These are phyloP conservation scores for Aspergillus eucalypticola DNA, from an alignment of 2,329 filamentous ascomycete species.

Conservation along the genomic window DNA sequence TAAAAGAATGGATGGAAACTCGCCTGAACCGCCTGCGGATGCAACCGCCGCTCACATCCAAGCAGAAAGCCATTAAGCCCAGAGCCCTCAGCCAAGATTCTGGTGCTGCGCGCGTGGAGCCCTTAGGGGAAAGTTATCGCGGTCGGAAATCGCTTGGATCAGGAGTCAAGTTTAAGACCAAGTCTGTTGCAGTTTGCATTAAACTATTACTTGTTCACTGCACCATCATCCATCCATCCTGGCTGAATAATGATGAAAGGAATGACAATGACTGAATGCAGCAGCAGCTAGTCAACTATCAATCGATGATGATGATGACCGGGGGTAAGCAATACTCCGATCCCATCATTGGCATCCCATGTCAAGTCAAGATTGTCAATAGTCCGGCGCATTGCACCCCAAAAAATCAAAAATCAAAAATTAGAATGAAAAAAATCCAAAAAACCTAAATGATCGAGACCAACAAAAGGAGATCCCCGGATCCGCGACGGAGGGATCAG, in stretches of 20 bases:
- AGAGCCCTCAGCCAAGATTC: neutral
- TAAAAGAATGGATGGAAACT: constrained; percentile 2
- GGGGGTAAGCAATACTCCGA: constrained; percentile 2
- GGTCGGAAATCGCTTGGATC: neutral
- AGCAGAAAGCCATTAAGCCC: neutral
- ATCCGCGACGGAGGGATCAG: constrained; percentile 17
- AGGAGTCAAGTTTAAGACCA: neutral
- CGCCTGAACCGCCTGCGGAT: neutral
- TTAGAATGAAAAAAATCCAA: neutral
- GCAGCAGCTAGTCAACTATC: no score
- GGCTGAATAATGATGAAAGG: neutral
- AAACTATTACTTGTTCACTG: neutral
- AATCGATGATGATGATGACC: neutral
- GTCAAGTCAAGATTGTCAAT: neutral
- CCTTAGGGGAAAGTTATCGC: neutral
- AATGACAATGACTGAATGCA: neutral
- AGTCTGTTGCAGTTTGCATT: no score
- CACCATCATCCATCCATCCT: neutral
- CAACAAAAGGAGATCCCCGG: constrained; percentile 10
- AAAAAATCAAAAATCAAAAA: neutral
- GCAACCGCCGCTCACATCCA: constrained; percentile 1
- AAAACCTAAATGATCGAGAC: neutral
- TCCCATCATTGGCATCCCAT: neutral
- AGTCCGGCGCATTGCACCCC: neutral
- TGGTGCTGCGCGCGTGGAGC: neutral